Conservation (phyloP, 805 yeast species). For the Kurtzmaniella fragi region DNA sequence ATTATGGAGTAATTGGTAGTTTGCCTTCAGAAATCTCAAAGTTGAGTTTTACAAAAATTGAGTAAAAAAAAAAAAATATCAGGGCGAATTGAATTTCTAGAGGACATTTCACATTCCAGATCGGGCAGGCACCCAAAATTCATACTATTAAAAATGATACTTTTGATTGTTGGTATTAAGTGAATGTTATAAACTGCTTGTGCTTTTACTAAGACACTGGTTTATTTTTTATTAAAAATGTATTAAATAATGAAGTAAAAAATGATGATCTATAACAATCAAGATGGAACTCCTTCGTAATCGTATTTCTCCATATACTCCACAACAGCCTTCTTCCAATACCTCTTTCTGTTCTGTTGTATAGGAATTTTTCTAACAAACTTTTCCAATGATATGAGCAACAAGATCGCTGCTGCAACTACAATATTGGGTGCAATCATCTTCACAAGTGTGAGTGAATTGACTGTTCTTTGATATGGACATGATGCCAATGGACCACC, state of each 20-base stretch:
- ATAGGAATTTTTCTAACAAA: slow-evolving; percentile 58
- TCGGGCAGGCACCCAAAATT: too few species aligned
- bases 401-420: slow-evolving; percentile 48
- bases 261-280: too few species aligned
- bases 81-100: background rate
- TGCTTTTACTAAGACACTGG: too few species aligned
- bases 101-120: background rate
- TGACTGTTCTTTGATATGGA: slow-evolving; percentile 62
- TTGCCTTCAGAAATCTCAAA: background rate
- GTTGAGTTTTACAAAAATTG: background rate
- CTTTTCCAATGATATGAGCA: slow-evolving; percentile 51
- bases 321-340: slow-evolving; percentile 53
- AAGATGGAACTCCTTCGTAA: slow-evolving; percentile 86
- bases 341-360: slow-evolving; percentile 60
- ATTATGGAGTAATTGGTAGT: slow-evolving; percentile 11
- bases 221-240: too few species aligned
- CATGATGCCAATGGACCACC: slow-evolving; percentile 78
- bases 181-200: too few species aligned
- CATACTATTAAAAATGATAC: too few species aligned
- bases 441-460: slow-evolving; percentile 51
- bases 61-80: background rate
- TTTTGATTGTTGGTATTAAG: too few species aligned
- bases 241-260: too few species aligned
- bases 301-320: slow-evolving; percentile 57
- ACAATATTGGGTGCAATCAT: slow-evolving; percentile 66